These are phyloP conservation scores for Volvox carteri DNA, from an alignment of 163 green algal genomes.

Conservation along the genomic window DNA sequence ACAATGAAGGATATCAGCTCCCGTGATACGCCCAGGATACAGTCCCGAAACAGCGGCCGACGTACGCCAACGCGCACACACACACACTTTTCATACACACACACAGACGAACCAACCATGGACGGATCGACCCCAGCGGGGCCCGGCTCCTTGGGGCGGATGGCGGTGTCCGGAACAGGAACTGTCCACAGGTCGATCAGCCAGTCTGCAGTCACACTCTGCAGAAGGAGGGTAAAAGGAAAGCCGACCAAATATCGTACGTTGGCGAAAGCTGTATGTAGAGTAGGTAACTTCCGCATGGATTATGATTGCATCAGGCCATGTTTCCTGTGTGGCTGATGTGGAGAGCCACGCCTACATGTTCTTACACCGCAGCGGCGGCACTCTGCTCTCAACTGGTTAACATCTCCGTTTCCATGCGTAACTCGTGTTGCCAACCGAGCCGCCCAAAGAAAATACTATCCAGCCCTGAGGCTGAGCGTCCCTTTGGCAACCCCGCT, in stretches of 20 bases:
- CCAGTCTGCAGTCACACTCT: not conserved
- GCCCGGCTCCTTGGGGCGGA: not conserved
- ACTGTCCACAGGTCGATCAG: not conserved
- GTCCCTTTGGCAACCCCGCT: not conserved
- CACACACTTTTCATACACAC: not conserved
- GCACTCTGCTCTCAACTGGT: no score
- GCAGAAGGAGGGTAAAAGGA: not conserved
- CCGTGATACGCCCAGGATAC: no score
- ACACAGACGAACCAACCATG: not conserved
- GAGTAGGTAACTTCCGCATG: not conserved
- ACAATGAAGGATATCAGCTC: no score
- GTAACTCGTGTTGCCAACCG: no score
- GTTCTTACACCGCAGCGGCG: not conserved
- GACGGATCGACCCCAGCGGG: not conserved
- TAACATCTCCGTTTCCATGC: no score
- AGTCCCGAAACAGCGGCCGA: no score
- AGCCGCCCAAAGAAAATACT: not conserved
- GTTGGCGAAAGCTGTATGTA: not conserved
- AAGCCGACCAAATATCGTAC: no score
- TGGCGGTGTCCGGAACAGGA: not conserved
- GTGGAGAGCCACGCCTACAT: not conserved
- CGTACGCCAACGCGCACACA: not conserved
- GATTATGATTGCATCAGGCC: no score
- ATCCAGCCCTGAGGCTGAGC: not conserved
- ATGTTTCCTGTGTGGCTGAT: no score